phyloP scores from a whole-genome alignment of 345 rosid species.

The Mallotus nudiflorus region DNA sequence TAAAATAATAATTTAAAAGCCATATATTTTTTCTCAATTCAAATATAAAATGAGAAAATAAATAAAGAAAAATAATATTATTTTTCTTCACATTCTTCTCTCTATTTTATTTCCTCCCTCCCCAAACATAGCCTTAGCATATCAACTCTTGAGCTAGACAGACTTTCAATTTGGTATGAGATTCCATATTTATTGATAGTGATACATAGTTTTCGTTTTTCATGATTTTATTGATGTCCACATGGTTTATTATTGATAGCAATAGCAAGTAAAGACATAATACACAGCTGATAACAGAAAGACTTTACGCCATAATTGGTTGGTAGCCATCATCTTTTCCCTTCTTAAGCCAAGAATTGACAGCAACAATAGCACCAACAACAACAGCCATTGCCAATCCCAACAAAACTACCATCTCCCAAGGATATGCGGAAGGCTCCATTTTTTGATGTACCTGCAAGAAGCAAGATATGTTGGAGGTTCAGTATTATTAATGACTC shows the following conservation, averaged over 20 bases:
- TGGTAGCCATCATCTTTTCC: slow-evolving; percentile 44
- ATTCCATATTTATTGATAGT: no score
- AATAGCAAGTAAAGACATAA: background rate
- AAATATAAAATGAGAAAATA: no score
- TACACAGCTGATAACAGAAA: background rate
- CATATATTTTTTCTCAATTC: no score
- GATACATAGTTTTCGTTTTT: no score
- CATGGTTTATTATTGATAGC: background rate
- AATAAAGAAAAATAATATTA: no score
- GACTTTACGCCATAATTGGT: slow-evolving; percentile 26
- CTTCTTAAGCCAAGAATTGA: slow-evolving; percentile 28
- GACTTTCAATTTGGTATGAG: no score
- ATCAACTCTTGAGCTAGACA: no score
- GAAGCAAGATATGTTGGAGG: background rate
- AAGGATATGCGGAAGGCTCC: slow-evolving; percentile 9
- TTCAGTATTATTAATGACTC: background rate
- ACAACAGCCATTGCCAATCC: slow-evolving; percentile 23
- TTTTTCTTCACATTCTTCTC: no score
- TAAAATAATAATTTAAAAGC: no score
- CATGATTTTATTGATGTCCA: background rate
- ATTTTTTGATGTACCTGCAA: slow-evolving; percentile 26
- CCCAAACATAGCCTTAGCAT: no score
- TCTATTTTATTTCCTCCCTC: no score
- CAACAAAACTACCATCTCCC: slow-evolving; percentile 29
- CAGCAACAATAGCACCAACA: slow-evolving; percentile 25